These are phyloP conservation scores for Cyberlindnera petersonii DNA, from an alignment of 805 yeast genomes.

Conservation along the genomic window DNA sequence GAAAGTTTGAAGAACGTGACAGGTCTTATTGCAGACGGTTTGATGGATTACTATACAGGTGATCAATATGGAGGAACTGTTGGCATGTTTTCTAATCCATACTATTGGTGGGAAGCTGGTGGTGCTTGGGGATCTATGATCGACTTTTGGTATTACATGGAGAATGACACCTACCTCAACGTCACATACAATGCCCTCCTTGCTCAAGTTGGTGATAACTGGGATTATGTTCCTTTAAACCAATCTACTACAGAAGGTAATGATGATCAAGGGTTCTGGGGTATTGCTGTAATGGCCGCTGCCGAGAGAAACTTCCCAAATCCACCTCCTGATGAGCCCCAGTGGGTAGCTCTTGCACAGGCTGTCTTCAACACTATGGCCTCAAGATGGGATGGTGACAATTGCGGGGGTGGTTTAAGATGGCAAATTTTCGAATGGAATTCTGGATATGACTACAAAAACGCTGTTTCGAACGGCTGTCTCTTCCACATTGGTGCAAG, in stretches of 20 bases:
- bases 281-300: conserved; percentile 78
- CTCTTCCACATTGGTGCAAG: conserved; percentile 79
- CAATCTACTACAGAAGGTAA: conserved; percentile 85
- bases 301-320: conserved; percentile 80
- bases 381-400: conserved; percentile 63
- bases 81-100: conserved; percentile 70
- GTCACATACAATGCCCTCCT: conserved; percentile 53
- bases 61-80: conserved; percentile 57
- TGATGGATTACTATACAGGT: conserved; percentile 73
- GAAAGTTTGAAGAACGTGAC: conserved; percentile 42
- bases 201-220: conserved; percentile 59
- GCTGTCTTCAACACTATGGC: conserved; percentile 86
- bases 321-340: conserved; percentile 53
- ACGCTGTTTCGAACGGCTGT: conserved; percentile 83
- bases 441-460: conserved; percentile 82
- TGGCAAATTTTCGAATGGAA: conserved; percentile 94
- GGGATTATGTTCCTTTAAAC: conserved; percentile 74
- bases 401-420: conserved; percentile 76
- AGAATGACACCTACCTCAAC: conserved; percentile 58
- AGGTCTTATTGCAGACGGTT: conserved; percentile 55
- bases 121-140: conserved; percentile 59
- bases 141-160: conserved; percentile 65
- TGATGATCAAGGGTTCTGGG: conserved; percentile 95
- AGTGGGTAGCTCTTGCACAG: conserved; percentile 77
- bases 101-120: conserved; percentile 94